Percentiles rank a stretch among this genome's conserved stretches.
Conservation (phyloP, 2,329 filamentous ascomycete genomes). For the Epichloe sibirici region DNA sequence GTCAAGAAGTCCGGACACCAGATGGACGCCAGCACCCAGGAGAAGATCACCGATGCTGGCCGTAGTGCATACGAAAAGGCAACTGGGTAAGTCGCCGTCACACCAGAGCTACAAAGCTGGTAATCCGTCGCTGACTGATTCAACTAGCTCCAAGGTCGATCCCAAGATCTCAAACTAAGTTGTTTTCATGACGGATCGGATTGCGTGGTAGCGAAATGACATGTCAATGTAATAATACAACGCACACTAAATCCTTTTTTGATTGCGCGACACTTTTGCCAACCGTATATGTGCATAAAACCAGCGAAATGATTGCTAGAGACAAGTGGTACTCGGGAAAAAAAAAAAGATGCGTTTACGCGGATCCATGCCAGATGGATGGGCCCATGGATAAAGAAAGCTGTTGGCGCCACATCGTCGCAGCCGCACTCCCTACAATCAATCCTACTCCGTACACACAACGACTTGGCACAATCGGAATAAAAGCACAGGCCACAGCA, state of each 20-base stretch:
- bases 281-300: no score
- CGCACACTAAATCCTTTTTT: no score
- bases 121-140: background rate
- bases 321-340: no score
- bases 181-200: background rate
- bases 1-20: conserved; percentile 24
- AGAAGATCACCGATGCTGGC: conserved; percentile 27
- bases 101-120: background rate
- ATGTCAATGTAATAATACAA: no score
- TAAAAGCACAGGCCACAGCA: background rate
- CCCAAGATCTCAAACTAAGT: conserved; percentile 25
- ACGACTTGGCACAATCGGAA: background rate
- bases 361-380: no score
- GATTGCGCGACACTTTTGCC: no score
- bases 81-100: conserved; percentile 19
- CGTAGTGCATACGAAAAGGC: conserved; percentile 24
- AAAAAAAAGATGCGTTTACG: no score
- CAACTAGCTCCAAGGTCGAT: conserved; percentile 15
- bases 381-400: no score
- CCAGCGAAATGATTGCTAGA: no score
- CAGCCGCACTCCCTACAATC: no score
- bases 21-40: conserved; percentile 21
- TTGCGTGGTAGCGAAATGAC: no score
- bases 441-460: background rate
- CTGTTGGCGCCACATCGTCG: no score